These are phyloP conservation scores for Auricularia heimuer DNA, from an alignment of 768 basidiomycete genomes.

Conservation along the genomic window DNA sequence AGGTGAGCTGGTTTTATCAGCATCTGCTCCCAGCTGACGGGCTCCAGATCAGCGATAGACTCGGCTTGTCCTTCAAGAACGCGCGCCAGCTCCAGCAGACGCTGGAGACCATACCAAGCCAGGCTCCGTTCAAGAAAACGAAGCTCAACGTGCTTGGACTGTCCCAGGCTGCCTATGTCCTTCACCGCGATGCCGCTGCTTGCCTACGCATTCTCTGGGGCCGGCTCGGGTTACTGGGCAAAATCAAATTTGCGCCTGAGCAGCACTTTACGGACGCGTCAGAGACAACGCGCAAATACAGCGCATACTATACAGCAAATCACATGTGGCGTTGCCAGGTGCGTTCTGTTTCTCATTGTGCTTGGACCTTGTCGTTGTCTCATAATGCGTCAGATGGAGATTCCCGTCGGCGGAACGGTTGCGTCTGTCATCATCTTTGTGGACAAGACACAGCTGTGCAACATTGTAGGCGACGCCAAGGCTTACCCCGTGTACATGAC, in stretches of 20 bases:
- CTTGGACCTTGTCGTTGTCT: neutral
- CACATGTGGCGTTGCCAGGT: neutral
- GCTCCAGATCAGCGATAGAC: neutral
- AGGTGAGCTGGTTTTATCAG: neutral
- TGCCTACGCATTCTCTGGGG: neutral
- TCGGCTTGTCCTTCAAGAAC: neutral
- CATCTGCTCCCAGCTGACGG: neutral
- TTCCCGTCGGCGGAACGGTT: neutral
- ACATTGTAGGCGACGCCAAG: neutral
- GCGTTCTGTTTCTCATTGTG: neutral
- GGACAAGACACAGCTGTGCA: neutral
- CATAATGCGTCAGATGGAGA: neutral
- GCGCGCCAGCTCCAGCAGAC: neutral
- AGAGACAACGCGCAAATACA: neutral
- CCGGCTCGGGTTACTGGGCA: neutral
- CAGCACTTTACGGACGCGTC: neutral
- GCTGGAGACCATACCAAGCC: neutral
- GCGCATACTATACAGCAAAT: neutral
- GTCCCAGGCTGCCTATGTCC: neutral
- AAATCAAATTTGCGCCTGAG: neutral
- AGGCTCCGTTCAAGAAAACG: neutral
- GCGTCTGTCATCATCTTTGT: neutral
- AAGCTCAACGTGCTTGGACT: neutral
- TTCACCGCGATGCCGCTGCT: neutral
- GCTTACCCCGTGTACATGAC: slow-evolving; percentile 17